Percentiles rank a stretch among this genome's conserved stretches.
Conservation (phyloP, 23 red algal genomes). For the Gracilariopsis chorda region DNA sequence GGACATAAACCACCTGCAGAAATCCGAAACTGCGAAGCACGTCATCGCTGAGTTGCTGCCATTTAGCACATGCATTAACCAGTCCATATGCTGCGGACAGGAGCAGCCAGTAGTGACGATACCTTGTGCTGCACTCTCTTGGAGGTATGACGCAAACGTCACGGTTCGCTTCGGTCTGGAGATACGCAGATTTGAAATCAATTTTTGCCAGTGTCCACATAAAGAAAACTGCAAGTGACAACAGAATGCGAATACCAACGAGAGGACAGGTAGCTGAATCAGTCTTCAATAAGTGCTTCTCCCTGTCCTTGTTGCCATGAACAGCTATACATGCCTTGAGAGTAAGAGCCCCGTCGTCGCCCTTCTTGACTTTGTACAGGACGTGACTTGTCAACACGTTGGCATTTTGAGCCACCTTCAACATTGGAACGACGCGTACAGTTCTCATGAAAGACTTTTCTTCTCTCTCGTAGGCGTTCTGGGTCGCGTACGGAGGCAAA, state of each 20-base stretch:
- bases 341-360: neutral
- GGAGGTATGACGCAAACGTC: constrained; percentile 2
- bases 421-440: neutral
- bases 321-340: neutral
- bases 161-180: neutral
- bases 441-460: neutral
- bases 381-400: constrained; percentile 23
- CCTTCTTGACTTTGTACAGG: constrained; percentile 25
- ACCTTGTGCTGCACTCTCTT: neutral
- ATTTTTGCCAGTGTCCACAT: constrained; percentile 20
- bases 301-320: constrained; percentile 18
- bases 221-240: neutral
- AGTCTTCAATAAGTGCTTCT: neutral
- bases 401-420: neutral
- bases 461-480: constrained; percentile 21
- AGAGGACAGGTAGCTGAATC: constrained; percentile 2
- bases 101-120: neutral
- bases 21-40: neutral
- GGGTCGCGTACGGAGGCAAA: neutral
- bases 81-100: constrained; percentile 6
- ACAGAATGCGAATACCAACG: constrained; percentile 7
- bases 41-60: constrained; percentile 1
- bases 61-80: constrained; percentile 27
- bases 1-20: neutral
- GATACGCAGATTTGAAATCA: constrained; percentile 36